phyloP scores from a whole-genome alignment of 352 stramenopile species.

The Pythium diclinum region DNA sequence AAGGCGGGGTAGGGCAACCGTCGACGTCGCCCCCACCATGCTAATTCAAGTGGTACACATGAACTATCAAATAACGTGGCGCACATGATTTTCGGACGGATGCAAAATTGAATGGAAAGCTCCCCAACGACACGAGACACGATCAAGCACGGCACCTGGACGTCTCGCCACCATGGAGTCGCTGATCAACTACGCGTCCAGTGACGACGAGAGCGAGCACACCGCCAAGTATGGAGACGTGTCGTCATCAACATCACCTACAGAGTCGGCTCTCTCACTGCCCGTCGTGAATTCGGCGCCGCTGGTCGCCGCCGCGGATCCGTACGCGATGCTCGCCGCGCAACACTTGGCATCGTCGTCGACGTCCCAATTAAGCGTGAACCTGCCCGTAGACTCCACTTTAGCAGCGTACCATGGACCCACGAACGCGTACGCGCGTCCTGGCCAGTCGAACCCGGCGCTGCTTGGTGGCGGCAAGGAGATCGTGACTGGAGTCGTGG shows the following conservation, averaged over 20 bases:
- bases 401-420: conserved; percentile 52
- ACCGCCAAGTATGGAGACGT: conserved; percentile 1
- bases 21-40: not conserved
- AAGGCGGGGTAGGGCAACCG: conserved; percentile 16
- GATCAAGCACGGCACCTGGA: not conserved
- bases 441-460: conserved; percentile 32
- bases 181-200: conserved; percentile 27
- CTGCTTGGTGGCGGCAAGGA: conserved; percentile 60
- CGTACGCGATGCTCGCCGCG: conserved; percentile 31
- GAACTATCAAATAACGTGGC: conserved; percentile 13
- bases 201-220: conserved; percentile 18
- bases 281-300: conserved; percentile 58
- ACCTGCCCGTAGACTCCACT: conserved; percentile 66
- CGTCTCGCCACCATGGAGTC: conserved; percentile 18
- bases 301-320: conserved; percentile 32
- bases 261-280: conserved; percentile 25
- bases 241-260: conserved; percentile 2
- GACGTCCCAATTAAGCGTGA: conserved; percentile 45
- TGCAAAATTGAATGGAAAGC: conserved; percentile 3
- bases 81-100: conserved; percentile 12
- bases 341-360: conserved; percentile 38
- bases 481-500: conserved; percentile 73
- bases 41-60: conserved; percentile 8
- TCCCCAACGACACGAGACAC: not conserved
- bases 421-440: conserved; percentile 24